Base-by-base conservation (phyloP, 257 asterid species). In the Solanum gracilifrons region DNA sequence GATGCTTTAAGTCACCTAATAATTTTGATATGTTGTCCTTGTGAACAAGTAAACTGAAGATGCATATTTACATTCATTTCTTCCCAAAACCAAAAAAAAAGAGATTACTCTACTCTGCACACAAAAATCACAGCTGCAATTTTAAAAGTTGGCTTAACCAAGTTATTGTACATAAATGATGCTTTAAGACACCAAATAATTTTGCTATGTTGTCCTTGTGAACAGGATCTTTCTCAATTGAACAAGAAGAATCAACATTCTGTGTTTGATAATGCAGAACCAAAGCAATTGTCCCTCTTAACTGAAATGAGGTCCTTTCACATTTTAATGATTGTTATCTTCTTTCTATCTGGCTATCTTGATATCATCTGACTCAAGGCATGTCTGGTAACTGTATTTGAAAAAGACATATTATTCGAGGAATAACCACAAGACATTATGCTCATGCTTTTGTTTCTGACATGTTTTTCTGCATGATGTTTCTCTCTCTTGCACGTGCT, bases 251-350 rank as follows among this genome's bases (percentile, higher is more conserved):
- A 92, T 75, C 87, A 86, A 87, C 93, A 88, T 84, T 87, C 89
- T 82, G 91, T 90, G 87, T 92, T 87, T 85, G 95, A 87, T 23
- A 91, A 90, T 89, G 90, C 86, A 80, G 90, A 90, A 82, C 90
- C 86, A 55, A 86, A 41, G 87, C 93, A 88, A 73, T 87, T 94
- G 84, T 89, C 95, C 85, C 36, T 92, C 86, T 87, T 97, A 91
- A 92, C 90, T 84, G 95, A 96, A 88, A 96, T 94, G 69, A 96
- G 99, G 99, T 97, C 86, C 84, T 84, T 74, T 84, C 7, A 46
- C 39, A 16, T 46, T 48, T 80, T 80, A 48, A 46, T 48, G 16
- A 27, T 80, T 46, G 27, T 16, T 18, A 43, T 43, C 39, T 79
- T 79, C 84, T 43, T 80, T 80, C 27, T 29, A 46, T 80, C 68